Conservation (phyloP, 768 basidiomycete genomes). For the Hypholoma fasciculare region DNA sequence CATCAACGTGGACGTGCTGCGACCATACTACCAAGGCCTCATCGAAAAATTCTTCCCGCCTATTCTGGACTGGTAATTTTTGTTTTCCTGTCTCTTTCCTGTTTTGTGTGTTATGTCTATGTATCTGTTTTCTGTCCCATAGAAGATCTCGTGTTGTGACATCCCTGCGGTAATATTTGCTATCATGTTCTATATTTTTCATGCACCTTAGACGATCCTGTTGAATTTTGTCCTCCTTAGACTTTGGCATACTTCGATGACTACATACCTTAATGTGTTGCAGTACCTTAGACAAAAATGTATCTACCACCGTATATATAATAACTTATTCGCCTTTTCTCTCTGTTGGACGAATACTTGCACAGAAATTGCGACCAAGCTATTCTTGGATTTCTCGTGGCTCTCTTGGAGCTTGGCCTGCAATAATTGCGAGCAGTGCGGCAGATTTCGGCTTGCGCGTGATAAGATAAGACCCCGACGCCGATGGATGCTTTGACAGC, state of each 20-base stretch:
- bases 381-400: too few relatives aligned
- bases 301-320: slow-evolving; percentile 11
- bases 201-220: not conserved
- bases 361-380: too few relatives aligned
- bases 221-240: slow-evolving; percentile 2
- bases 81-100: not conserved
- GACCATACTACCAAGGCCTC: slow-evolving; percentile 81
- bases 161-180: too few relatives aligned
- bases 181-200: not conserved
- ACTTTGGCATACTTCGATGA: not conserved
- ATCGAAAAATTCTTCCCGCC: slow-evolving; percentile 87
- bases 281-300: slow-evolving; percentile 8
- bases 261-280: slow-evolving; percentile 5
- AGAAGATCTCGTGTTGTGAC: too few relatives aligned
- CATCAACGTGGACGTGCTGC: slow-evolving; percentile 58
- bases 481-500: not conserved
- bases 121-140: not conserved
- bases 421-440: not conserved
- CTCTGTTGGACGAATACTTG: not conserved
- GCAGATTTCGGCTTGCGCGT: not conserved
- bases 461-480: not conserved
- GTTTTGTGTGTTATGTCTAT: not conserved
- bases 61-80: slow-evolving; percentile 71
- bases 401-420: too few relatives aligned
- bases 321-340: not conserved